Percentiles rank a stretch among this genome's conserved stretches.
Evolutionary conservation across 2,329 filamentous ascomycete genomes (phyloP).

Genomic region (Peltaster fructicola): DNA sequence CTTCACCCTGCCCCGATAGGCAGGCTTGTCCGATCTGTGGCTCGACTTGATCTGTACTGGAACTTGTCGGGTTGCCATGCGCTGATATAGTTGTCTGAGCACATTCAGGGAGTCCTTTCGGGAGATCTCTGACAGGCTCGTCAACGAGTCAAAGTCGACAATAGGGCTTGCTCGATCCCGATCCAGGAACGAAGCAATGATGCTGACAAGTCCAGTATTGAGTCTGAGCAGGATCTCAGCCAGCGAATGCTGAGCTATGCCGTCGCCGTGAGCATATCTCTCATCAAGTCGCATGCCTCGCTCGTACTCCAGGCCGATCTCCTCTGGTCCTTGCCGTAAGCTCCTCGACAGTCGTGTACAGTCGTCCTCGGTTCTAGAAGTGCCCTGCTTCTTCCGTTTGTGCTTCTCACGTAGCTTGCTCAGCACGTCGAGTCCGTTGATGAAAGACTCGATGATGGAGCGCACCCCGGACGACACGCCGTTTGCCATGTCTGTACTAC

Average conservation of each 20-base stretch:
- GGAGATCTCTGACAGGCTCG: slow-evolving; percentile 27
- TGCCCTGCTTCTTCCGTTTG: slow-evolving; percentile 10
- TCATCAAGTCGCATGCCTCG: slow-evolving; percentile 17
- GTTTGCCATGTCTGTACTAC: slow-evolving; percentile 8
- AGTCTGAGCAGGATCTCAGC: slow-evolving; percentile 28
- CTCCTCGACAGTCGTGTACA: slow-evolving; percentile 24
- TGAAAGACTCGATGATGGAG: slow-evolving; percentile 27
- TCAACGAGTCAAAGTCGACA: slow-evolving; percentile 28
- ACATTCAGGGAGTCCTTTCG: slow-evolving; percentile 26
- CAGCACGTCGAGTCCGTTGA: slow-evolving; percentile 28
- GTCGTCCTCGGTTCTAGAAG: slow-evolving; percentile 15
- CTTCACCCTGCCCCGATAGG: slow-evolving; percentile 1
- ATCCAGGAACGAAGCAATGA: slow-evolving; percentile 27
- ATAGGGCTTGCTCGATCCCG: slow-evolving; percentile 17
- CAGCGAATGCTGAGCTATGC: slow-evolving; percentile 30
- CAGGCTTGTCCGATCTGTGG: neutral
- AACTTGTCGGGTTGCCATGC: slow-evolving; percentile 4
- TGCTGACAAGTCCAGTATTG: slow-evolving; percentile 29
- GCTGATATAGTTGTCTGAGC: slow-evolving; percentile 22
- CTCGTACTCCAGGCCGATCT: slow-evolving; percentile 26
- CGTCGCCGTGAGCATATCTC: slow-evolving; percentile 26
- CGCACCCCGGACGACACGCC: slow-evolving; percentile 16
- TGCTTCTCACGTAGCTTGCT: slow-evolving; percentile 22
- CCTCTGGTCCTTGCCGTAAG: slow-evolving; percentile 23
- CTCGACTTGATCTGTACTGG: neutral